Conservation (phyloP, 1,284 basidiomycete species). For the Cerrena zonata region DNA sequence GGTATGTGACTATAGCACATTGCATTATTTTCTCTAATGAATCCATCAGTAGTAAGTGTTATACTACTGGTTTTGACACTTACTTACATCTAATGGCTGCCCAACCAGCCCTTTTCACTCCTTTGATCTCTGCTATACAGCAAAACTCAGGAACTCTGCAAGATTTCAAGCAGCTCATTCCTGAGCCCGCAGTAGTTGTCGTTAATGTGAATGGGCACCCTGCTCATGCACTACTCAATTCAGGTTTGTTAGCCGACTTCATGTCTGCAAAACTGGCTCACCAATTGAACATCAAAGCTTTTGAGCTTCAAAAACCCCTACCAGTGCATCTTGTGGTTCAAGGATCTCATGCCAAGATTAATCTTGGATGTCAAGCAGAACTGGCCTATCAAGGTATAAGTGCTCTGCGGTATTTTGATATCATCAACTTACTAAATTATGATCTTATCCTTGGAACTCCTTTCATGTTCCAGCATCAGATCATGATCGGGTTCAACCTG, state of each 20-base stretch:
- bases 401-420: slow-evolving; percentile 24
- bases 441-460: too few relatives aligned
- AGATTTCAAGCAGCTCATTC: slow-evolving; percentile 16
- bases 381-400: slow-evolving; percentile 28
- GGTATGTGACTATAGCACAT: neutral
- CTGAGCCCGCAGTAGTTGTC: slow-evolving; percentile 27
- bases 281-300: slow-evolving; percentile 21
- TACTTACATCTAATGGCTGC: neutral
- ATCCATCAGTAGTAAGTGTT: neutral
- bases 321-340: slow-evolving; percentile 28
- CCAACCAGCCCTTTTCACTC: neutral
- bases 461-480: slow-evolving; percentile 24
- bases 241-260: slow-evolving; percentile 32
- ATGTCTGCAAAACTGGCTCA: slow-evolving; percentile 31
- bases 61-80: neutral
- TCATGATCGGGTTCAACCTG: slow-evolving; percentile 20
- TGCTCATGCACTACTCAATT: slow-evolving; percentile 27
- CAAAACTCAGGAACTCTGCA: neutral
- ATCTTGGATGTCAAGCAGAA: slow-evolving; percentile 12
- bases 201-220: slow-evolving; percentile 29
- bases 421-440: slow-evolving; percentile 24
- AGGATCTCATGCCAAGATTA: slow-evolving; percentile 29
- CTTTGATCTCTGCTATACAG: slow-evolving; percentile 1
- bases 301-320: slow-evolving; percentile 22
- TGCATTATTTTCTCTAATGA: neutral